A percentile compares a stretch with the other conserved stretches of the same genome.
These are phyloP conservation scores for Gyromitra esculenta DNA, from an alignment of 2,329 filamentous ascomycete species.

Conservation along the genomic window DNA sequence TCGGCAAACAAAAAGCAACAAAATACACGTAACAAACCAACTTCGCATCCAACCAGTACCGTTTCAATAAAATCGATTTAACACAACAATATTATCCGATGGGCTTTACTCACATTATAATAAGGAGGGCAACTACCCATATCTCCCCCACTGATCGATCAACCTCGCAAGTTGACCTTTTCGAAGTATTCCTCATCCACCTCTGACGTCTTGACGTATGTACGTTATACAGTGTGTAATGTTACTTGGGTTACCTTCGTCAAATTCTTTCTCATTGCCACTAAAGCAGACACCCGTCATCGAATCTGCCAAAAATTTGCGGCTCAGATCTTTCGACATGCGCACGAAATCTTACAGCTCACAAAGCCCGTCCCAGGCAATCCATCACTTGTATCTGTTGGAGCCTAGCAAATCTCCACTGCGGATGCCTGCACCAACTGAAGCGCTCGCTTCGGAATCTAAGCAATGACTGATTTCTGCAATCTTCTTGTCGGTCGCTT, in stretches of 20 bases:
- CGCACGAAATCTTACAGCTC: slow-evolving; percentile 31
- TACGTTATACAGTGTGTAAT: neutral
- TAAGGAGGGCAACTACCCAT: neutral
- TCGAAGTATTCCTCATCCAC: neutral
- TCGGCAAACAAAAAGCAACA: slow-evolving; percentile 36
- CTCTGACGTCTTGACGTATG: slow-evolving; percentile 1
- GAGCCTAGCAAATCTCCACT: slow-evolving; percentile 20
- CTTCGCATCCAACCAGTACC: slow-evolving; percentile 6
- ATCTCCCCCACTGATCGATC: neutral
- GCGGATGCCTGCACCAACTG: slow-evolving; percentile 30
- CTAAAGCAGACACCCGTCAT: slow-evolving; percentile 37
- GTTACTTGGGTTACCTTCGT: slow-evolving; percentile 7
- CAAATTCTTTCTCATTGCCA: neutral
- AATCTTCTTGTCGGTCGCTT: slow-evolving; percentile 16
- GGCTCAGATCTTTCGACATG: slow-evolving; percentile 39
- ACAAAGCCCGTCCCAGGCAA: slow-evolving; percentile 1
- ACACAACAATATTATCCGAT: neutral
- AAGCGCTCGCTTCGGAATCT: slow-evolving; percentile 41
- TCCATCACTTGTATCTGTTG: neutral
- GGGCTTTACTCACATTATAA: slow-evolving; percentile 18
- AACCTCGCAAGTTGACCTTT: neutral
- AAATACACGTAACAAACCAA: slow-evolving; percentile 8
- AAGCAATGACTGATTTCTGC: slow-evolving; percentile 17
- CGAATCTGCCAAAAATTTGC: slow-evolving; percentile 44
- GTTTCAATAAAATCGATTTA: slow-evolving; percentile 10